These are phyloP conservation scores for Ceratobasidium sp. DNA, from an alignment of 1,284 basidiomycete genomes.

Conservation along the genomic window DNA sequence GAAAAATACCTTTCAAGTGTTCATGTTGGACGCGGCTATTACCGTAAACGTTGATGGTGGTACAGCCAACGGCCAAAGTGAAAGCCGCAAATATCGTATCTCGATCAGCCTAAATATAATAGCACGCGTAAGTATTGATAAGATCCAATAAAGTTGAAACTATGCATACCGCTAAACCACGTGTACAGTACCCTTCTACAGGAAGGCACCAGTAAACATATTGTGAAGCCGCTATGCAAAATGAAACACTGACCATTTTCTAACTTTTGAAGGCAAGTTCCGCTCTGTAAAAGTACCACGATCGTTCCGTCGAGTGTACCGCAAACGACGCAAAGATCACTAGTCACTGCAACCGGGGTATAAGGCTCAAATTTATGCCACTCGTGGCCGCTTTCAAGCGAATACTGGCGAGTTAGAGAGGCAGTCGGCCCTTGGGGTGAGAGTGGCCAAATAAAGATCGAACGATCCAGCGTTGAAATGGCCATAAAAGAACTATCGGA, in stretches of 20 bases:
- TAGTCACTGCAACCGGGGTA: not conserved
- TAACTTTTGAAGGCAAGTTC: not conserved
- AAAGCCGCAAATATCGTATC: not conserved
- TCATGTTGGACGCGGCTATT: not conserved
- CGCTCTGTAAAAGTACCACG: not conserved
- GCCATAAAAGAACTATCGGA: not conserved
- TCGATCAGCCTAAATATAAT: not conserved
- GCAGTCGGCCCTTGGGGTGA: not conserved
- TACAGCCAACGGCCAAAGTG: not conserved
- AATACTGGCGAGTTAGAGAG: not conserved
- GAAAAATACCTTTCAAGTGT: not conserved
- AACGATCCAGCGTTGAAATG: not conserved
- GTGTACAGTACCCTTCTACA: not conserved
- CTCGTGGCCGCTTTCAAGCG: not conserved
- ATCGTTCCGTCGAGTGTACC: not conserved
- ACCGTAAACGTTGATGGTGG: not conserved
- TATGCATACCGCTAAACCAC: not conserved
- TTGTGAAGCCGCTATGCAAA: not conserved
- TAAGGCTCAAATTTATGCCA: not conserved
- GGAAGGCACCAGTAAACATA: not conserved
- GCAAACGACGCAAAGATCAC: not conserved
- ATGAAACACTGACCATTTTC: not conserved
- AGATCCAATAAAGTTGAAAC: not conserved
- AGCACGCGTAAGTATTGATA: not conserved
- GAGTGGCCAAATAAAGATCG: not conserved